These are phyloP conservation scores for Lathyrus sativus DNA, from an alignment of 306 rosid species.

Conservation along the genomic window DNA sequence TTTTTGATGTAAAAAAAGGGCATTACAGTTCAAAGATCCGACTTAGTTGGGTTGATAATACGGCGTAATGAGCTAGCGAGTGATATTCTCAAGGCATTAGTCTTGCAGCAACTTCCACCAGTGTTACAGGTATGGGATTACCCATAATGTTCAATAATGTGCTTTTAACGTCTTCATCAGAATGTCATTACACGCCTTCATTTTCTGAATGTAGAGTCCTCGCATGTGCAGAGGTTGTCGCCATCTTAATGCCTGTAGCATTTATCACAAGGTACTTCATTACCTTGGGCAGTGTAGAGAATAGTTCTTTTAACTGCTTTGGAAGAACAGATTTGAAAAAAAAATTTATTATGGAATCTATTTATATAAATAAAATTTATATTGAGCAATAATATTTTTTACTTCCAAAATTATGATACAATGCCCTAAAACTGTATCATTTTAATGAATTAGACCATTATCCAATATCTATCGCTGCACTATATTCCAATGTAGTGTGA, in stretches of 20 bases:
- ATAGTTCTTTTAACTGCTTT: conserved; percentile 19
- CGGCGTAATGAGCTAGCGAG: conserved; percentile 89
- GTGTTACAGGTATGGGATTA: conserved; percentile 64
- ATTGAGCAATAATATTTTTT: conserved; percentile 6
- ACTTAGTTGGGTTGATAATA: conserved; percentile 85
- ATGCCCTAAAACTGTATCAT: conserved; percentile 17
- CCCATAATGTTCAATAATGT: conserved; percentile 31
- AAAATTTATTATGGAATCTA: background rate
- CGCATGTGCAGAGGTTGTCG: conserved; percentile 85
- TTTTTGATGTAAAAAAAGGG: conserved; percentile 55
- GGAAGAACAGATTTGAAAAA: conserved; percentile 1
- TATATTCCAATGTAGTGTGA: conserved; percentile 16
- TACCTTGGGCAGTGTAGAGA: conserved; percentile 9
- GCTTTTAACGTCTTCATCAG: conserved; percentile 25
- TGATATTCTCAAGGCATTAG: conserved; percentile 75
- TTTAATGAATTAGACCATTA: conserved; percentile 20
- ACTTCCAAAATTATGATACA: conserved; percentile 27
- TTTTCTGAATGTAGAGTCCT: conserved; percentile 58
- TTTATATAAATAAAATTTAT: conserved; percentile 5
- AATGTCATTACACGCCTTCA: conserved; percentile 30
- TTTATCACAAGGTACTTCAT: conserved; percentile 82
- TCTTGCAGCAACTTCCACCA: conserved; percentile 73
- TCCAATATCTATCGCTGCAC: conserved; percentile 20
- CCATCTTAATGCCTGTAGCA: conserved; percentile 83
- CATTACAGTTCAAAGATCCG: conserved; percentile 74